Percentiles rank a stretch among this genome's conserved stretches.
Evolutionary conservation across 2,329 filamentous ascomycete genomes (phyloP).

Genomic region (Tolypocladium sp.): DNA sequence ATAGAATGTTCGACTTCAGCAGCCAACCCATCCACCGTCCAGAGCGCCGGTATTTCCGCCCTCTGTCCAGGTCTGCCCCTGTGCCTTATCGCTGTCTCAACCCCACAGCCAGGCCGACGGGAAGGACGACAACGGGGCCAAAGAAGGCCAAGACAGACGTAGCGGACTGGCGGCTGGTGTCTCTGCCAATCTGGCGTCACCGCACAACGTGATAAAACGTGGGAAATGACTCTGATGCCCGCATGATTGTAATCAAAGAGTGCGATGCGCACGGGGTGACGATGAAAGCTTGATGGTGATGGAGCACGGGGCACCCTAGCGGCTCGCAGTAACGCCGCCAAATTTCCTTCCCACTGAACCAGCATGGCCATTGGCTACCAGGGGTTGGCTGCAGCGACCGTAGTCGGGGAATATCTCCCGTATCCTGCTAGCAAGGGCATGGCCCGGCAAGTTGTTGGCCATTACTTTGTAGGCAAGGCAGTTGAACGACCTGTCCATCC

Average conservation of each 20-base stretch:
- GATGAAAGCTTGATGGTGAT: neutral
- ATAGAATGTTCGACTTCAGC: neutral
- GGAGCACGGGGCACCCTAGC: neutral
- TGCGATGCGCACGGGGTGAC: neutral
- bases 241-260: neutral
- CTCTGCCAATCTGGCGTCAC: constrained; percentile 1
- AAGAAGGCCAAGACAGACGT: neutral
- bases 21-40: neutral
- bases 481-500: neutral
- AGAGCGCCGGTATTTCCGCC: neutral
- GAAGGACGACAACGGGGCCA: neutral
- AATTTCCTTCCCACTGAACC: neutral
- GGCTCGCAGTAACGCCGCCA: neutral
- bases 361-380: neutral
- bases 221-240: neutral
- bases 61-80: too few species aligned
- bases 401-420: neutral
- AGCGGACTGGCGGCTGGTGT: neutral
- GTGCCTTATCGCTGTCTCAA: neutral
- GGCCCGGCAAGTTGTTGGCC: neutral
- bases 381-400: neutral
- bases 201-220: neutral
- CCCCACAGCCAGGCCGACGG: neutral
- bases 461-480: neutral
- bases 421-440: neutral